Evolutionary conservation across 768 basidiomycete species (phyloP).

Genomic region (Psilocybe cubensis): DNA sequence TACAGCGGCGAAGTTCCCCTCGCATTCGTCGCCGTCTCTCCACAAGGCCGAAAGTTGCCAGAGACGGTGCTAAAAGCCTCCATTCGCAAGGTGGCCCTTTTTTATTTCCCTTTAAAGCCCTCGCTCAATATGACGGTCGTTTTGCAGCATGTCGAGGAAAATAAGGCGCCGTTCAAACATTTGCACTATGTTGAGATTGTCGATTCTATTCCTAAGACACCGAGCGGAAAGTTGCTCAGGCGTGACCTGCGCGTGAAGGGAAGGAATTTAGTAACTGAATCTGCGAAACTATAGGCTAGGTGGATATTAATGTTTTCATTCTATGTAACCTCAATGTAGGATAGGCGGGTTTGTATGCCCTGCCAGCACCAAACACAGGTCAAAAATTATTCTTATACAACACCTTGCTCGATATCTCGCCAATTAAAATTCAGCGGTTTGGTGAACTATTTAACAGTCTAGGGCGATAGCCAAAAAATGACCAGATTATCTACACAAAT

Average conservation of each 20-base stretch:
- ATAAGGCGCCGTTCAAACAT: slow-evolving; percentile 57
- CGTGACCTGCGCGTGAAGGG: slow-evolving; percentile 47
- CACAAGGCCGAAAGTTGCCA: background rate
- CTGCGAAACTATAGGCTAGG: background rate
- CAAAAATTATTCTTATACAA: no score
- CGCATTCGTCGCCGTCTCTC: slow-evolving; percentile 60
- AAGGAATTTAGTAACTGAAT: background rate
- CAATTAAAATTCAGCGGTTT: no score
- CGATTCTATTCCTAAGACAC: slow-evolving; percentile 52
- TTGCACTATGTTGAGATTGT: slow-evolving; percentile 24
- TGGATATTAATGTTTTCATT: no score
- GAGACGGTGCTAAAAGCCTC: slow-evolving; percentile 16
- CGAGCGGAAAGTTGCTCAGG: slow-evolving; percentile 58
- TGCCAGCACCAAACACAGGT: no score
- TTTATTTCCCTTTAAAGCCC: background rate
- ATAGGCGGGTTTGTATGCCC: no score
- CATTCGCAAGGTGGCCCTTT: slow-evolving; percentile 44
- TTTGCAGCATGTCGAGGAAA: slow-evolving; percentile 49
- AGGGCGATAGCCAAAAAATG: no score
- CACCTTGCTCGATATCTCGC: no score
- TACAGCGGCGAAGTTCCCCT: slow-evolving; percentile 65
- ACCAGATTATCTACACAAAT: no score
- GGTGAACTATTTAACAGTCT: no score
- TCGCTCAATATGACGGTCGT: background rate
- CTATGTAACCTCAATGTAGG: no score